Percentiles rank a stretch among this genome's conserved stretches.
Evolutionary conservation across 345 rosid species (phyloP).

Genomic region (Corchorus olitorius): DNA sequence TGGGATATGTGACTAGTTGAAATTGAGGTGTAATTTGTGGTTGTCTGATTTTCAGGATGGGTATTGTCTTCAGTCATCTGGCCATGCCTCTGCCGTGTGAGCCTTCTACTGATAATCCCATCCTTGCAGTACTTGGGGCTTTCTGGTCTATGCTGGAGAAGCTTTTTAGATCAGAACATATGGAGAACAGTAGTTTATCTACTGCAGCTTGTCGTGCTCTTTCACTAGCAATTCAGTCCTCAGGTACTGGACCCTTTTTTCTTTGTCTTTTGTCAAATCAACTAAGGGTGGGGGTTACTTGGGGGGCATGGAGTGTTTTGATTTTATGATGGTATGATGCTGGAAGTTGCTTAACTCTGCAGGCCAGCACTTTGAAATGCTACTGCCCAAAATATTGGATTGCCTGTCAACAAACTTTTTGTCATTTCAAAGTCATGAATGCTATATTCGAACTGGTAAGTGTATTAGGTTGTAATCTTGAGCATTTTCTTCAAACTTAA

Average conservation of each 20-base stretch:
- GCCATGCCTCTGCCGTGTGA: conserved; percentile 48
- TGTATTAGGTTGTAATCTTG: background rate
- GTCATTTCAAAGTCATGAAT: conserved; percentile 79
- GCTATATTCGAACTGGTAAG: conserved; percentile 89
- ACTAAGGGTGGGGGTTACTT: conserved; percentile 5
- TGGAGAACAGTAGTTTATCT: conserved; percentile 83
- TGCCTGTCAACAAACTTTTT: conserved; percentile 83
- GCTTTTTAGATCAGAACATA: conserved; percentile 72
- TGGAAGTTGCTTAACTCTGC: conserved; percentile 37
- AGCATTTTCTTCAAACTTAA: background rate
- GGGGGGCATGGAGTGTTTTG: conserved; percentile 22
- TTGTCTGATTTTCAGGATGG: conserved; percentile 58
- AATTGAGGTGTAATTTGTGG: conserved; percentile 14
- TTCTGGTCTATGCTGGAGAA: conserved; percentile 96
- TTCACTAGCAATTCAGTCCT: conserved; percentile 87
- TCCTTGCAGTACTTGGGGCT: conserved; percentile 57
- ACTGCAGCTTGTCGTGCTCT: conserved; percentile 92
- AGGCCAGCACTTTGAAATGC: conserved; percentile 83
- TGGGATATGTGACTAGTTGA: background rate
- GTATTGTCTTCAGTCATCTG: conserved; percentile 84
- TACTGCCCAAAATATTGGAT: conserved; percentile 79
- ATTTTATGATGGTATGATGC: conserved; percentile 1
- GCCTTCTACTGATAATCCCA: conserved; percentile 64
- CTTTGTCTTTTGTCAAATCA: conserved; percentile 11
- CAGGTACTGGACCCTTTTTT: conserved; percentile 51